phyloP scores from a whole-genome alignment of 2,329 filamentous ascomycete genomes.

The Neopestalotiopsis sp. region DNA sequence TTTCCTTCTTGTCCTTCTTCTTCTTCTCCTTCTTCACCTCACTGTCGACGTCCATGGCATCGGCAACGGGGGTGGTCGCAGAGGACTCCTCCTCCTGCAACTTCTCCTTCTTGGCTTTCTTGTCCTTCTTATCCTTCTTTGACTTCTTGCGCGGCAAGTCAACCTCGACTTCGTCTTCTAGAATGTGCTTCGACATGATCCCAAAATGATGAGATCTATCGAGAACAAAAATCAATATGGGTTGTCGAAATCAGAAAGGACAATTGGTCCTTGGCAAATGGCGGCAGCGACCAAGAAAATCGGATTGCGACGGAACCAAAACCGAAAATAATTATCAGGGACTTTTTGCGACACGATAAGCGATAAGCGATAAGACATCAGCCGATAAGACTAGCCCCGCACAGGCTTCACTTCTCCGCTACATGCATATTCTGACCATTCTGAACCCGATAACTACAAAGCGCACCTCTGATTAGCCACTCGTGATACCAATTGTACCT shows the following conservation, averaged over 20 bases:
- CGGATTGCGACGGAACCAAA: background rate
- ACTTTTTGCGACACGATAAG: slow-evolving; percentile 19
- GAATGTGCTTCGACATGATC: slow-evolving; percentile 38
- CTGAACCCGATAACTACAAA: background rate
- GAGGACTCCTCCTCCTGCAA: slow-evolving; percentile 15
- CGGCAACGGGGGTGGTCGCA: slow-evolving; percentile 26
- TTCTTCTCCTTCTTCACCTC: slow-evolving; percentile 32
- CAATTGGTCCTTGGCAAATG: background rate
- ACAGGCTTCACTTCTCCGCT: background rate
- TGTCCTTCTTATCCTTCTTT: slow-evolving; percentile 45
- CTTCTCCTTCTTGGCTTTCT: slow-evolving; percentile 38
- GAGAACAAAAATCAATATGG: background rate
- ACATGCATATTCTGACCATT: background rate
- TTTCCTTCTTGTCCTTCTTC: slow-evolving; percentile 37
- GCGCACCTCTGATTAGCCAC: background rate
- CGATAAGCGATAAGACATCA: slow-evolving; percentile 3
- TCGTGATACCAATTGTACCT: background rate
- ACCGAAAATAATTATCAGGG: slow-evolving; percentile 13
- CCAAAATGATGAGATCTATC: background rate
- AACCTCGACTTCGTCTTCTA: slow-evolving; percentile 37
- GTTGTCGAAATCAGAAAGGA: background rate
- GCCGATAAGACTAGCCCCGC: slow-evolving; percentile 9
- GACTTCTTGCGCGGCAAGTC: slow-evolving; percentile 45
- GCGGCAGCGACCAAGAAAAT: background rate
- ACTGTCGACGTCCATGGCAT: slow-evolving; percentile 25